Percentiles rank a stretch among this genome's conserved stretches.
These are phyloP conservation scores for Ophiobolus disseminans DNA, from an alignment of 2,329 filamentous ascomycete species.

Conservation along the genomic window DNA sequence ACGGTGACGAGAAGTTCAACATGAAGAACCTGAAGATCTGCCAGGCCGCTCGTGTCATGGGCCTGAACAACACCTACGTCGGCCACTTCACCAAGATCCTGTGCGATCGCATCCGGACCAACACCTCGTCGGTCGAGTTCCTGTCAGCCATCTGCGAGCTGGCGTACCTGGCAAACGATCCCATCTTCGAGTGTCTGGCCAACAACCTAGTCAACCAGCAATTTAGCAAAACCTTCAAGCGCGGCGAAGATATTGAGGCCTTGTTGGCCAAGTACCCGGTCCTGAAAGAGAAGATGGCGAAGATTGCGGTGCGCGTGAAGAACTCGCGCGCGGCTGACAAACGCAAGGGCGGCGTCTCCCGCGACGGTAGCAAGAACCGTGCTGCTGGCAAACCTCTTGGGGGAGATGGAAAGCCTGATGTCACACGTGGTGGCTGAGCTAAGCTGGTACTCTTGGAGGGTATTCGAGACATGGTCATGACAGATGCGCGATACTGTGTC, in stretches of 20 bases:
- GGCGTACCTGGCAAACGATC: constrained; percentile 28
- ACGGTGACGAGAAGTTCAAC: constrained; percentile 20
- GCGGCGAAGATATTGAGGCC: constrained; percentile 6
- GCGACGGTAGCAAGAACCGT: not conserved
- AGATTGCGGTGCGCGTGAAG: constrained; percentile 14
- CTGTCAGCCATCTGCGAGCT: constrained; percentile 27
- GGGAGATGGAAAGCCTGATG: too few relatives aligned
- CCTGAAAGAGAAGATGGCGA: constrained; percentile 13
- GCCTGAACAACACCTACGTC: constrained; percentile 38
- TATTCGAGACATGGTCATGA: too few relatives aligned
- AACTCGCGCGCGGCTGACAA: constrained; percentile 1
- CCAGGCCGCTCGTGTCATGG: constrained; percentile 31
- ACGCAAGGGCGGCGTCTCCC: not conserved
- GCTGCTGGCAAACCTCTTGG: not conserved
- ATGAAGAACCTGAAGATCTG: constrained; percentile 33
- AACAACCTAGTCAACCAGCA: constrained; percentile 31
- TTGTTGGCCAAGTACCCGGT: constrained; percentile 10
- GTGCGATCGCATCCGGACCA: constrained; percentile 36
- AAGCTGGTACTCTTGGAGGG: too few relatives aligned
- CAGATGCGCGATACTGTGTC: too few relatives aligned
- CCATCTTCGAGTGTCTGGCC: constrained; percentile 36
- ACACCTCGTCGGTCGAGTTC: constrained; percentile 16
- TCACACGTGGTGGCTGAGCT: too few relatives aligned
- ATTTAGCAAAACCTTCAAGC: not conserved
- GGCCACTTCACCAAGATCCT: constrained; percentile 39